Base-by-base conservation (phyloP, 768 basidiomycete species). In the Pleurotus platypus region DNA sequence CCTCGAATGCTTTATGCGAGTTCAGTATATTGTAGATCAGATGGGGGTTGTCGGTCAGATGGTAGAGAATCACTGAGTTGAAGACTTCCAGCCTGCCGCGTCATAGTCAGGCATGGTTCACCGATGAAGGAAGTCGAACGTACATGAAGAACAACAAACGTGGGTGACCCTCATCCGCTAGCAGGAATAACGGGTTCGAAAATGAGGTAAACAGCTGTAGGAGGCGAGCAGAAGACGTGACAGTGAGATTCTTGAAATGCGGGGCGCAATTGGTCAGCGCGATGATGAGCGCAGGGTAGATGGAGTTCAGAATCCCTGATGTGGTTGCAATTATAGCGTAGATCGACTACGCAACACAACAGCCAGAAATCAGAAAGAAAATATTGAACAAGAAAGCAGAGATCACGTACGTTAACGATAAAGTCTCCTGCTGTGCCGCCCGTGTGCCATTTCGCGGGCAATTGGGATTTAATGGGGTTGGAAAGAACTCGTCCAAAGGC, bases 121-220 rank as follows among this genome's bases (percentile, higher is more conserved):
- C 3, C 20, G 22, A 11, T 11, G 46, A 26, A 4, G 16, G 18
- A 50, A 15, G 20, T 39, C 43, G 46, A 15, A 70, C 84, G 59
- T 60, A 92, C 92, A 94, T 87, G 69, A 93, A 97, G 72, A 91
- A 98, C 30, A 98, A 79, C 27, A 98, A 73, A 59, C 97, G 75
- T 1, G 97, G 97, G 66, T 98, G 94, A 5, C 95, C 93, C 70
- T 98, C 97, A 60, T 98, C 97, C 2, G 91, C 87, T 16, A 99
- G 73, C 35, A 98, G 74, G 70, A 98, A 98, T 2, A 85, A 74
- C 0, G 97, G 92, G 58, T 88, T 92, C 4, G 93, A 87, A 67
- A 99, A 96, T 0, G 96, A 92, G 26, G 82, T 87, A 72, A 97
- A 93, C 5, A 98, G 80, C 69, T 97, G 94, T 37, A 95, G 68